A percentile compares a stretch with the other conserved stretches of the same genome.
phyloP scores from a whole-genome alignment of 345 rosid species.

The Viola odorata region DNA sequence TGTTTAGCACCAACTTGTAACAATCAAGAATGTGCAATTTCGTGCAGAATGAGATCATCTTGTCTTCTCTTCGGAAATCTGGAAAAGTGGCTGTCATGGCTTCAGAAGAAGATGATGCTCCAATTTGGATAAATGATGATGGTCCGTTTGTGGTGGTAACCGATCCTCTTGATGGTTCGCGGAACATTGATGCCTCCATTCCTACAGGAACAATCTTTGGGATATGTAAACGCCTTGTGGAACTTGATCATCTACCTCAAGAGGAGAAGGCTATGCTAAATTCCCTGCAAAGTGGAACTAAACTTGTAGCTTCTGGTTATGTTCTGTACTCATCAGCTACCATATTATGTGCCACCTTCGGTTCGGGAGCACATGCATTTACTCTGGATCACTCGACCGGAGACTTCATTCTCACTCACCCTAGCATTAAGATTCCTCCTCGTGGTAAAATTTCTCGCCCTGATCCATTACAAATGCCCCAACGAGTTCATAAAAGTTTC shows the following conservation, averaged over 20 bases:
- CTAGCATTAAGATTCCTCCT: slow-evolving; percentile 63
- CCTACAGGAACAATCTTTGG: slow-evolving; percentile 93
- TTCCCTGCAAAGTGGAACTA: slow-evolving; percentile 71
- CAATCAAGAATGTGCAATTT: not conserved
- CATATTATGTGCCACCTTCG: slow-evolving; percentile 69
- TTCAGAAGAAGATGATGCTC: slow-evolving; percentile 79
- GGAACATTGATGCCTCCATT: slow-evolving; percentile 86
- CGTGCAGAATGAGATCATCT: slow-evolving; percentile 71
- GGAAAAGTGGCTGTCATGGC: slow-evolving; percentile 95
- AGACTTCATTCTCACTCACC: slow-evolving; percentile 83
- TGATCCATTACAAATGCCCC: no score
- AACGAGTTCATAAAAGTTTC: no score
- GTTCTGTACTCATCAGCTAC: slow-evolving; percentile 93
- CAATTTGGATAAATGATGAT: slow-evolving; percentile 63
- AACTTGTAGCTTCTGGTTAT: slow-evolving; percentile 79
- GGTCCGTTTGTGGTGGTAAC: slow-evolving; percentile 77
- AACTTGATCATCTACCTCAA: slow-evolving; percentile 65
- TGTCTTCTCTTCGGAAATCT: slow-evolving; percentile 66
- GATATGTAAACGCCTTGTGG: slow-evolving; percentile 58
- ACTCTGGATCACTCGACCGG: slow-evolving; percentile 80
- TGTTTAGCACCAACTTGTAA: not conserved
- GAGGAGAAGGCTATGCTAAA: slow-evolving; percentile 69
- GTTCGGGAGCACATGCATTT: slow-evolving; percentile 92
- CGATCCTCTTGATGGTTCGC: slow-evolving; percentile 94
- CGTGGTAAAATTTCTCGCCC: slow-evolving; percentile 43